Conservation (phyloP, 371 early-diverging fungal species). For the Mucor lusitanicus region DNA sequence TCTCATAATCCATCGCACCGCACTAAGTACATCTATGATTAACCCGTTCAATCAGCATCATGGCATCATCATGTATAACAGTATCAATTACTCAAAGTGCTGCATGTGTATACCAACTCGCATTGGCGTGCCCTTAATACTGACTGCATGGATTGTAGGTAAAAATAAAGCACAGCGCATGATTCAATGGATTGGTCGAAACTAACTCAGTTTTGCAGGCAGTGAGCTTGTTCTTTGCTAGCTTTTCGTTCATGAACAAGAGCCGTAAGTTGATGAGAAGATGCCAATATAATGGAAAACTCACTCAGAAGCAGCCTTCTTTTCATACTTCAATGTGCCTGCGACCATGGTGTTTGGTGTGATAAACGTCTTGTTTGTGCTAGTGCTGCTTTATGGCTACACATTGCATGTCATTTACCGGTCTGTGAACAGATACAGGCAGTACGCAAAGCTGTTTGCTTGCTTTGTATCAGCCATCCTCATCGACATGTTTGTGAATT, state of each 20-base stretch:
- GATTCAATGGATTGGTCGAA: no score
- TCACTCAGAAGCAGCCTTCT: constrained; percentile 21
- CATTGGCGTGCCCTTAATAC: neutral
- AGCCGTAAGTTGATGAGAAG: constrained; percentile 16
- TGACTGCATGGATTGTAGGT: constrained; percentile 20
- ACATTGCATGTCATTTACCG: constrained; percentile 5
- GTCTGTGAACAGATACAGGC: neutral
- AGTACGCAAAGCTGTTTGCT: constrained; percentile 6
- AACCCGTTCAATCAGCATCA: constrained; percentile 2
- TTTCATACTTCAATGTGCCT: constrained; percentile 19
- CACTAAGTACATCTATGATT: neutral
- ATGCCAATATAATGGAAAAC: neutral
- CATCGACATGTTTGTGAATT: constrained; percentile 6
- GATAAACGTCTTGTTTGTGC: constrained; percentile 23
- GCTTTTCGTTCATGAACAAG: constrained; percentile 20
- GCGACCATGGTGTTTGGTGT: constrained; percentile 23
- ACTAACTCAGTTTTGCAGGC: constrained; percentile 4
- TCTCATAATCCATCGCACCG: neutral
- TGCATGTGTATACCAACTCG: constrained; percentile 4
- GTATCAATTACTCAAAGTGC: neutral
- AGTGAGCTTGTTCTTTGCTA: constrained; percentile 24
- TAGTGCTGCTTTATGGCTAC: constrained; percentile 19
- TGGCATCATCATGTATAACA: constrained; percentile 1
- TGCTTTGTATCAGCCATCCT: constrained; percentile 5
- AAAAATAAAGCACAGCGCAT: neutral